phyloP scores from a whole-genome alignment of 306 rosid genomes.

The Castanea mollissima region DNA sequence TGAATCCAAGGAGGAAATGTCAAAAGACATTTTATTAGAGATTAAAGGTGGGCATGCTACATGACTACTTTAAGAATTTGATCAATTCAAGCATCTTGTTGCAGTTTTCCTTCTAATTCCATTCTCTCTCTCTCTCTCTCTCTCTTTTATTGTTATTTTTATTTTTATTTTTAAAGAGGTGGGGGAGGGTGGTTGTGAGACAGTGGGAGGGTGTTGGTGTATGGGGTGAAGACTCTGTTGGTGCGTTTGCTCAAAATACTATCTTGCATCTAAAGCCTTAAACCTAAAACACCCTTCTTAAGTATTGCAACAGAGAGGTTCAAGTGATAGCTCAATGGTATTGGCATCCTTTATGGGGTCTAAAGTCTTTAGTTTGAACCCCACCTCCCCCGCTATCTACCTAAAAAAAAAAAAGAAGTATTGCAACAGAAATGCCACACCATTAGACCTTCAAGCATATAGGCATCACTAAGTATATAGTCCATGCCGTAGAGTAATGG shows the following conservation, averaged over 20 bases:
- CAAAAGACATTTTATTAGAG: slow-evolving; percentile 1
- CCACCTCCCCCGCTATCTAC: too few relatives aligned
- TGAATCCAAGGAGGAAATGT: neutral
- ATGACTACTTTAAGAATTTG: neutral
- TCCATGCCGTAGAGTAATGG: neutral
- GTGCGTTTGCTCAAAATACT: neutral
- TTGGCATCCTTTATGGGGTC: too few relatives aligned
- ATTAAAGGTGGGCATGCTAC: slow-evolving; percentile 8
- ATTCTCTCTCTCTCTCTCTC: neutral
- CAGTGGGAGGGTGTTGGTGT: too few relatives aligned
- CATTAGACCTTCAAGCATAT: neutral
- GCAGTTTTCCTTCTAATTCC: neutral
- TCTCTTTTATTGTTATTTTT: too few relatives aligned
- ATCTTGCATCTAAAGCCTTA: slow-evolving; percentile 1
- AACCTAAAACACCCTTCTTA: neutral
- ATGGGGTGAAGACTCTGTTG: neutral
- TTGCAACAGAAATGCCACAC: neutral
- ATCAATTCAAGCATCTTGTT: slow-evolving; percentile 3
- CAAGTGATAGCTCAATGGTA: too few relatives aligned
- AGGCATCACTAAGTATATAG: neutral
- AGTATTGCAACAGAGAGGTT: neutral
- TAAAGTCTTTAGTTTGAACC: too few relatives aligned
- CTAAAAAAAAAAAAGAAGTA: neutral
- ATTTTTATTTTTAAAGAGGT: too few relatives aligned
- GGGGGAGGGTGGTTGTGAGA: too few relatives aligned